A percentile compares a stretch with the other conserved stretches of the same genome.
Evolutionary conservation across 192 early-diverging fungal species (phyloP).

Genomic region (Rhizoclosmatium sp.): DNA sequence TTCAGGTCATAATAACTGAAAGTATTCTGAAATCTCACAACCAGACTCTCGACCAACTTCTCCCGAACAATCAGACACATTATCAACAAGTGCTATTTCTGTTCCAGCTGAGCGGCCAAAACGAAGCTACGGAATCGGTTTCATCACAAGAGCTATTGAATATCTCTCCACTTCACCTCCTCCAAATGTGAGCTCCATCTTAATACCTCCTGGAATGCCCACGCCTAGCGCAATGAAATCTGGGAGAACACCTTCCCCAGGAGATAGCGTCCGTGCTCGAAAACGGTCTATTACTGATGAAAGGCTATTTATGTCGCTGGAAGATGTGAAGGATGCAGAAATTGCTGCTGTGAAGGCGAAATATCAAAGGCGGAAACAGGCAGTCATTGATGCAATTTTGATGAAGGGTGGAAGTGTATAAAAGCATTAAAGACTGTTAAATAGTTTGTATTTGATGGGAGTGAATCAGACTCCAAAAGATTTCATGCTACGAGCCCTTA

Average conservation of each 20-base stretch:
- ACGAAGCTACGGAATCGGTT: conserved; percentile 11
- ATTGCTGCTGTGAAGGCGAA: conserved; percentile 37
- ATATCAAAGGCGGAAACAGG: conserved; percentile 40
- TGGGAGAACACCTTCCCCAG: conserved; percentile 31
- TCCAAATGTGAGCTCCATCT: background rate
- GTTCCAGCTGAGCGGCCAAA: conserved; percentile 8
- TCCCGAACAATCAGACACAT: conserved; percentile 7
- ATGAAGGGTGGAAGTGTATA: conserved; percentile 40
- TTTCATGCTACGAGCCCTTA: conserved; percentile 23
- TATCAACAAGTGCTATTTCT: background rate
- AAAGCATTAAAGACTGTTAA: background rate
- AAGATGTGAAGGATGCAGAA: conserved; percentile 42
- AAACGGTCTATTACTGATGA: conserved; percentile 35
- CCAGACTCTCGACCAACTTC: conserved; percentile 7
- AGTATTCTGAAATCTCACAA: background rate
- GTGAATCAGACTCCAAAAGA: conserved; percentile 17
- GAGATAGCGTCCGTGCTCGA: conserved; percentile 8
- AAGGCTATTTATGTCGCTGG: conserved; percentile 37
- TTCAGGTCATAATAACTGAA: background rate
- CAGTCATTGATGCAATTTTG: conserved; percentile 45
- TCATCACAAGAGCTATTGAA: conserved; percentile 22
- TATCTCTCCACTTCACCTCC: conserved; percentile 26
- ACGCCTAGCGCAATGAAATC: conserved; percentile 13
- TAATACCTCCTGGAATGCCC: conserved; percentile 1
- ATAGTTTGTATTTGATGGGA: background rate